Conservation (phyloP, 257 asterid species). For the Schizonepeta tenuifolia region DNA sequence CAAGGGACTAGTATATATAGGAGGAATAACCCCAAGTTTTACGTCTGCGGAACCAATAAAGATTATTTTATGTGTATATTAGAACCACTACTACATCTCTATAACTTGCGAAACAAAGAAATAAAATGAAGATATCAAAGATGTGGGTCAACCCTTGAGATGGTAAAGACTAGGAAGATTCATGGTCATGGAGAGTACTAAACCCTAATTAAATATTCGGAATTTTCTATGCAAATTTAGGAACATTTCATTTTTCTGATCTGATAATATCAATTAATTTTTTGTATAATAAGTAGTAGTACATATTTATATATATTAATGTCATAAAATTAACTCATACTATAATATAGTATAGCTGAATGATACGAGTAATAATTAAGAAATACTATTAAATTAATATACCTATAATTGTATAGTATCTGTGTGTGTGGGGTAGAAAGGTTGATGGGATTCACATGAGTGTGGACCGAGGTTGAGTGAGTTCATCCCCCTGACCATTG, state of each 20-base stretch:
- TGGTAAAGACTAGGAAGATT: constrained; percentile 73
- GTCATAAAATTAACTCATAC: too few species aligned
- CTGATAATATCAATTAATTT: not conserved
- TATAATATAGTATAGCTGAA: too few species aligned
- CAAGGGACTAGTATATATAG: constrained; percentile 30
- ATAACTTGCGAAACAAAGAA: constrained; percentile 7
- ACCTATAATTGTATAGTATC: constrained; percentile 18
- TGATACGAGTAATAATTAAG: not conserved
- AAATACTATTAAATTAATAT: too few species aligned
- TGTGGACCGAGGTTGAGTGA: constrained; percentile 55
- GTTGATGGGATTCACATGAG: constrained; percentile 73
- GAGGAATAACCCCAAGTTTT: constrained; percentile 34
- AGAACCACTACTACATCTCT: not conserved
- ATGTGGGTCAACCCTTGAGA: constrained; percentile 66
- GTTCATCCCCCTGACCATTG: constrained; percentile 73
- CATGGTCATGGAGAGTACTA: constrained; percentile 41
- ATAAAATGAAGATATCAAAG: constrained; percentile 30
- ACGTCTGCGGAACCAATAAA: not conserved
- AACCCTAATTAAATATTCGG: not conserved
- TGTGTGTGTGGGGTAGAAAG: constrained; percentile 50
- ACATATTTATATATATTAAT: too few species aligned
- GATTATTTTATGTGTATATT: not conserved
- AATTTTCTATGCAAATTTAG: not conserved
- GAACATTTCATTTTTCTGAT: too few species aligned
- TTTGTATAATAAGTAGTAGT: too few species aligned